These are phyloP conservation scores for Berkeleyomyces rouxiae DNA, from an alignment of 2,329 filamentous ascomycete genomes.

Conservation along the genomic window DNA sequence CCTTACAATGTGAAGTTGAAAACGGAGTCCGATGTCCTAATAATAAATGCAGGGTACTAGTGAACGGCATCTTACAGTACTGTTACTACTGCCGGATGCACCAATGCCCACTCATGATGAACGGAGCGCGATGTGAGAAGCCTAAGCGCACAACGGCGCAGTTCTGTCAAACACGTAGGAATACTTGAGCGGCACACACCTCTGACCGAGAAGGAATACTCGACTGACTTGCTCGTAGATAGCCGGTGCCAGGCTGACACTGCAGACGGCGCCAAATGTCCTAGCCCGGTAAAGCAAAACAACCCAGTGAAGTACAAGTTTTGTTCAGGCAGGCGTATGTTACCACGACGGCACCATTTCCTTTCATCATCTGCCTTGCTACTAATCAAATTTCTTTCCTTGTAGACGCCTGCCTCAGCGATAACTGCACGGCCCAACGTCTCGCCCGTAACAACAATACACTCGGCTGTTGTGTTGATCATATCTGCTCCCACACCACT, in stretches of 20 bases:
- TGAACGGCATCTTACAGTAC: background rate
- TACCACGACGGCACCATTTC: background rate
- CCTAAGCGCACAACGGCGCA: slow-evolving; percentile 3
- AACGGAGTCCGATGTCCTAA: slow-evolving; percentile 7
- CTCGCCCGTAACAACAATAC: background rate
- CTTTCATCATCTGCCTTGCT: background rate
- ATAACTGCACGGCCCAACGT: slow-evolving; percentile 13
- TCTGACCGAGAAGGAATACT: background rate
- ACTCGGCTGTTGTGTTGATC: slow-evolving; percentile 16
- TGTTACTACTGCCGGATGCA: slow-evolving; percentile 1
- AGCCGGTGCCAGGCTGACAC: slow-evolving; percentile 11
- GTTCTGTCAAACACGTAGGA: slow-evolving; percentile 10
- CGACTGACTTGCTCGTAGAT: slow-evolving; percentile 10
- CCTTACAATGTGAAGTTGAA: slow-evolving; percentile 1
- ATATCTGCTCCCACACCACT: slow-evolving; percentile 16
- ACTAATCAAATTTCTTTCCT: background rate
- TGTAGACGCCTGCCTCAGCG: slow-evolving; percentile 16
- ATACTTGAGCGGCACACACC: background rate
- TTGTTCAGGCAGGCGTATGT: slow-evolving; percentile 16
- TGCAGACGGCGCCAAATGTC: slow-evolving; percentile 13
- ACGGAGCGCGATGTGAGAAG: background rate
- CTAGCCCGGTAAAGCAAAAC: slow-evolving; percentile 15
- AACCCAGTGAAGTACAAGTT: slow-evolving; percentile 16
- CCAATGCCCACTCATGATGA: slow-evolving; percentile 5
- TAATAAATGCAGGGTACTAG: background rate